Conservation (phyloP, 805 yeast genomes). For the Saccharomycopsis microspora region DNA sequence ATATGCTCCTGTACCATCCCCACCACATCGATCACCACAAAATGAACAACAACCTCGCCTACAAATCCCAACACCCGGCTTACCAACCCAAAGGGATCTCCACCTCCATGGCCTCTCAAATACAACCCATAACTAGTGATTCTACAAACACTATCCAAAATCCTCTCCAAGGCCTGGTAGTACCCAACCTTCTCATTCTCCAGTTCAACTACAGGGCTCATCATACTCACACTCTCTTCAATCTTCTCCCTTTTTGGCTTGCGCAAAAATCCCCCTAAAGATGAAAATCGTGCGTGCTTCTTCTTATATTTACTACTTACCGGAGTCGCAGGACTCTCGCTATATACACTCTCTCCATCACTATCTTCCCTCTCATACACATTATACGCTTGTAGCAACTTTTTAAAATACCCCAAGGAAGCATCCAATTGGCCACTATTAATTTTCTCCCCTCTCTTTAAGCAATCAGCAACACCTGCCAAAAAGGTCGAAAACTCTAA, state of each 20-base stretch:
- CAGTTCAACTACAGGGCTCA: neutral
- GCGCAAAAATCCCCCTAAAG: neutral
- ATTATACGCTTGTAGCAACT: slow-evolving; percentile 12
- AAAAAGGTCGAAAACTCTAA: slow-evolving; percentile 9
- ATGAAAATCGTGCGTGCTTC: slow-evolving; percentile 7
- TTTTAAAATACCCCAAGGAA: slow-evolving; percentile 13
- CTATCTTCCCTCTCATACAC: slow-evolving; percentile 5
- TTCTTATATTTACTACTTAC: neutral
- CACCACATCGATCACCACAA: slow-evolving; percentile 9
- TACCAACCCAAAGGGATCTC: neutral
- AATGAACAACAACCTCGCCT: slow-evolving; percentile 6
- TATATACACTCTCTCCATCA: neutral
- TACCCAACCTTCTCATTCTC: slow-evolving; percentile 7
- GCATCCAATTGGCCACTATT: slow-evolving; percentile 3
- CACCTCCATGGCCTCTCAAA: neutral
- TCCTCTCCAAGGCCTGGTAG: slow-evolving; percentile 3
- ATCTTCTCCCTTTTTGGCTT: neutral
- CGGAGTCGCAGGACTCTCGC: no score
- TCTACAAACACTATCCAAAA: slow-evolving; percentile 9
- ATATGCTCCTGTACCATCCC: slow-evolving; percentile 7
- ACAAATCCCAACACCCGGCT: slow-evolving; percentile 3
- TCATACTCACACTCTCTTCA: neutral
- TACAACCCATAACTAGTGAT: slow-evolving; percentile 11
- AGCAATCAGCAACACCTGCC: neutral
- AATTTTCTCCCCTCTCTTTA: neutral